Evolutionary conservation across 1,284 basidiomycete genomes (phyloP), one percentile per base, ranked within the genome.

Genomic region (Puccinia hordei): DNA sequence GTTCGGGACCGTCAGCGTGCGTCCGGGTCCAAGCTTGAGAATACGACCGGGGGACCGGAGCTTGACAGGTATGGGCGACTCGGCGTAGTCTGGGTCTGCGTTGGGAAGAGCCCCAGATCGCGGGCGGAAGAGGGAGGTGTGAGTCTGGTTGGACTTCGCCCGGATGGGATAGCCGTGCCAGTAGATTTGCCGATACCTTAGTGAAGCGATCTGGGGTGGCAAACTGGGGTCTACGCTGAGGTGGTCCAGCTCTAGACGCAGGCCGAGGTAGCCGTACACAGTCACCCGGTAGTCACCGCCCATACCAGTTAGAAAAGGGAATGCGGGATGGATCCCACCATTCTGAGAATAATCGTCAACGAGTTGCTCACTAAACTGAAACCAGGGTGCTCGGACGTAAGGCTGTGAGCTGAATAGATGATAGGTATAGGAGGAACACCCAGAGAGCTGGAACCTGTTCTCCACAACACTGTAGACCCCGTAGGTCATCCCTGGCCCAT

Each of bases 401-500:
- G 84, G 84, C 53, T 83, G 81, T 0, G 81, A 74, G 0, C 81
- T 63, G 33, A 81, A 81, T 19, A 83, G 80, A 75, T 84, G 57
- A 69, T 83, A 83, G 24, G 83, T 82, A 73, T 81, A 85, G 15
- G 80, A 73, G 3, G 83, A 82, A 69, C 84, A 85, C 10, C 84
- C 84, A 6, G 82, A 57, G 4, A 75, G 72, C 19, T 81, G 81
- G 33, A 84, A 81, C 66, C 82, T 68, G 13, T 81, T 69, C 0
- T 82, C 81, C 44, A 82, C 82, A 66, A 85, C 83, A 61, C 57
- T 53, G 71, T 82, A 84, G 49, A 83, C 78, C 4, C 82, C 82
- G 63, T 82, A 83, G 13, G 84, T 85, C 84, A 85, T 85, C 0
- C 79, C 83, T 0, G 84, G 84, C 2, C 84, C 84, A 65, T 78